phyloP scores from a whole-genome alignment of 352 stramenopile species.

The Phytophthora nicotianae region DNA sequence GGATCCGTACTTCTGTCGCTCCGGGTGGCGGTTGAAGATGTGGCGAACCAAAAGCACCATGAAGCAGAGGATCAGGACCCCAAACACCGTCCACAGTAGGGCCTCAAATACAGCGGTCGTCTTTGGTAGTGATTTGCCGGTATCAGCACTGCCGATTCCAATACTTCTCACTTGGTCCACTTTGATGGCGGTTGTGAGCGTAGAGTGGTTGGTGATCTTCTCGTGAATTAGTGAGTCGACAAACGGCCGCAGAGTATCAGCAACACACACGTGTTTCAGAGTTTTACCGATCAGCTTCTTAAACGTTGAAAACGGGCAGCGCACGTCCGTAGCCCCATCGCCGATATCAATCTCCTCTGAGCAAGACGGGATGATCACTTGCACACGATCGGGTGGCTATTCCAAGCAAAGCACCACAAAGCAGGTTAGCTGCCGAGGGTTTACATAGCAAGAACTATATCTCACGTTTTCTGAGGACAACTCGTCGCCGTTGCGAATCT shows the following conservation, averaged over 20 bases:
- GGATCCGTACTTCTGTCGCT: slow-evolving; percentile 28
- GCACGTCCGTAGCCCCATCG: slow-evolving; percentile 48
- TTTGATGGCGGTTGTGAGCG: slow-evolving; percentile 3
- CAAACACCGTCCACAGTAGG: slow-evolving; percentile 49
- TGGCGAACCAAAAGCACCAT: slow-evolving; percentile 40
- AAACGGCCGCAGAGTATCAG: slow-evolving; percentile 71
- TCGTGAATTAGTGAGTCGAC: slow-evolving; percentile 47
- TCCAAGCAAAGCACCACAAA: slow-evolving; percentile 3
- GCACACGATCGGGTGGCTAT: slow-evolving; percentile 65
- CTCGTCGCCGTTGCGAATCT: slow-evolving; percentile 70
- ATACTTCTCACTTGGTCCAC: slow-evolving; percentile 10
- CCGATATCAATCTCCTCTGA: slow-evolving; percentile 61
- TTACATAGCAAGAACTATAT: slow-evolving; percentile 3
- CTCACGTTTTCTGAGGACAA: slow-evolving; percentile 64
- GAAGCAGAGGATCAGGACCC: slow-evolving; percentile 46
- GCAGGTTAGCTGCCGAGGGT: not conserved
- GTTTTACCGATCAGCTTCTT: slow-evolving; percentile 69
- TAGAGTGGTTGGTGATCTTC: slow-evolving; percentile 7
- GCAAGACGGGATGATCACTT: slow-evolving; percentile 72
- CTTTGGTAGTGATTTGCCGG: slow-evolving; percentile 3
- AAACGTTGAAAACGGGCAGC: slow-evolving; percentile 69
- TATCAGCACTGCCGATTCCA: slow-evolving; percentile 9
- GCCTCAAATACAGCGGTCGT: slow-evolving; percentile 19
- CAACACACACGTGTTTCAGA: slow-evolving; percentile 71
- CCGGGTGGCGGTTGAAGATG: slow-evolving; percentile 23